Evolutionary conservation across 306 rosid genomes (phyloP).

Genomic region (Prunus mira): DNA sequence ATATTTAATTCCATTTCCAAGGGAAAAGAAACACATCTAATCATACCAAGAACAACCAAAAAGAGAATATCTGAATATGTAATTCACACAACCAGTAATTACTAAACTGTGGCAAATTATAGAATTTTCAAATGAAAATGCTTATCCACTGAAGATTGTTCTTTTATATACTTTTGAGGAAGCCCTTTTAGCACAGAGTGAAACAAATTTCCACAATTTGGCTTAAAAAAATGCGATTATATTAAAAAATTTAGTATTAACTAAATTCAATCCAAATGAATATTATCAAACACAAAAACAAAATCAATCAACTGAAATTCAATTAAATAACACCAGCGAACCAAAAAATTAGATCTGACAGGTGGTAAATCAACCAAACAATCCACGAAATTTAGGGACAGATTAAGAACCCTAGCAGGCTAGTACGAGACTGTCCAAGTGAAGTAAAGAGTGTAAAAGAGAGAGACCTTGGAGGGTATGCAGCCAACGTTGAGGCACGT

Average conservation of each 20-base stretch:
- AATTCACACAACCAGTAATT: background rate
- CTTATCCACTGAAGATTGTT: background rate
- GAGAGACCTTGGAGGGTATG: slow-evolving; percentile 86
- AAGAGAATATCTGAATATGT: background rate
- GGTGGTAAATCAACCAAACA: background rate
- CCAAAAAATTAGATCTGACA: slow-evolving; percentile 15
- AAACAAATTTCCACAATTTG: background rate
- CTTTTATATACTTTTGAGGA: background rate
- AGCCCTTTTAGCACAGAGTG: background rate
- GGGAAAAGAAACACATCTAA: background rate
- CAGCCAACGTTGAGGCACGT: slow-evolving; percentile 99
- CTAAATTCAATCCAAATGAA: background rate
- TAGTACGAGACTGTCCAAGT: background rate
- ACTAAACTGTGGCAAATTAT: background rate
- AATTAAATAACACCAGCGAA: background rate
- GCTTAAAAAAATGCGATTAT: background rate
- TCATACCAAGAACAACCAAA: background rate
- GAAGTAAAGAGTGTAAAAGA: background rate
- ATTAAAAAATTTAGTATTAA: background rate
- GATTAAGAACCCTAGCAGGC: background rate
- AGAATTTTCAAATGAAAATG: too few species aligned
- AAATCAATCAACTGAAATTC: background rate
- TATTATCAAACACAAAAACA: background rate
- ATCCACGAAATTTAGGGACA: too few species aligned
- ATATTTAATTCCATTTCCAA: background rate